Conservation (phyloP, 2,329 filamentous ascomycete genomes). For the Fusarium pseudocircinatum region DNA sequence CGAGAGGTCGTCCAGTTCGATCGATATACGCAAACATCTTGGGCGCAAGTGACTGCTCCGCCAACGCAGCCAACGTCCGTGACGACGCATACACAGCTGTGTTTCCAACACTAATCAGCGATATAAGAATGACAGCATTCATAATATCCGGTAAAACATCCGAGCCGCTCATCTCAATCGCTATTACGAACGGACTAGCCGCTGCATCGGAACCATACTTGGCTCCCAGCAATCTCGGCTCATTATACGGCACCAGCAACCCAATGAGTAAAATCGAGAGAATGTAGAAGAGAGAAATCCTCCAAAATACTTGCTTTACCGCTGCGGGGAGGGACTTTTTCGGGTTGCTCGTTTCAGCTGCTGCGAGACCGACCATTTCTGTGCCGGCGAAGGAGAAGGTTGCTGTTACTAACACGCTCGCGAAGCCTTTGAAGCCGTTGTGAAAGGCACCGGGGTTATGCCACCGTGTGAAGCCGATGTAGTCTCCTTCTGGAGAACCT, state of each 20-base stretch:
- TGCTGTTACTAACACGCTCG: conserved; percentile 78
- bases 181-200: conserved; percentile 91
- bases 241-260: conserved; percentile 78
- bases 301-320: conserved; percentile 94
- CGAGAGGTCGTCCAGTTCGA: conserved; percentile 79
- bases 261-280: conserved; percentile 83
- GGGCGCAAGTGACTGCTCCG: conserved; percentile 80
- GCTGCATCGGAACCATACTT: conserved; percentile 69
- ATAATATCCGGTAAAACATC: conserved; percentile 82
- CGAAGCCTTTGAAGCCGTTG: conserved; percentile 84
- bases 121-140: conserved; percentile 93
- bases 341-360: conserved; percentile 79
- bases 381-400: conserved; percentile 81
- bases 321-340: conserved; percentile 84
- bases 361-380: conserved; percentile 78
- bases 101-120: conserved; percentile 91
- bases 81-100: conserved; percentile 90
- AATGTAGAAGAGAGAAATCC: conserved; percentile 89
- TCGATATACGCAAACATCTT: conserved; percentile 81
- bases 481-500: conserved; percentile 75
- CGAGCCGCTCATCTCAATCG: conserved; percentile 85
- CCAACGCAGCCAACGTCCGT: conserved; percentile 52
- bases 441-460: conserved; percentile 79
- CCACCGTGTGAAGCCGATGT: conserved; percentile 85
- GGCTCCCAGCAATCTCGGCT: conserved; percentile 68